Conservation (phyloP, 768 basidiomycete genomes). For the Phaffia tasmanica region DNA sequence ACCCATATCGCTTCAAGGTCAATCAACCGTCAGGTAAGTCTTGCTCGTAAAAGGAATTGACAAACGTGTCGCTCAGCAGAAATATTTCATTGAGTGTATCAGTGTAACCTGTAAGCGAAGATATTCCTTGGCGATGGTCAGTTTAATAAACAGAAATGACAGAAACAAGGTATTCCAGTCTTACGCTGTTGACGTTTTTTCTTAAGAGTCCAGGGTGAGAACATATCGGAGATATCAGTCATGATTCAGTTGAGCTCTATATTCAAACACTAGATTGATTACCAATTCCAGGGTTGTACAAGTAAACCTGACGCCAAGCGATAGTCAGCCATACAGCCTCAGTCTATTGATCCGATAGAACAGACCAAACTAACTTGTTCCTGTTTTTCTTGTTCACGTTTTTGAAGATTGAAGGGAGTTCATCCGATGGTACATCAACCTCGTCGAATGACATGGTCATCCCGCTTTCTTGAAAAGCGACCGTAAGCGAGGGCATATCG, state of each 20-base stretch:
- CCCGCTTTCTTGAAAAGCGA: conserved; percentile 55
- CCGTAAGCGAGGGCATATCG: conserved; percentile 49
- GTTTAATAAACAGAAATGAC: background rate
- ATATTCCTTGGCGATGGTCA: conserved; percentile 66
- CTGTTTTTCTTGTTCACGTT: conserved; percentile 43
- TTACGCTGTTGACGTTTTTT: conserved; percentile 20
- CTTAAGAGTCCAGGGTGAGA: conserved; percentile 17
- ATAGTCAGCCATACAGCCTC: background rate
- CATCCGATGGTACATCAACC: conserved; percentile 46
- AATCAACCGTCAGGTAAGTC: background rate
- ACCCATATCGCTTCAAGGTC: background rate
- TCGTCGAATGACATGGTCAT: conserved; percentile 62
- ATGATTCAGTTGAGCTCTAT: background rate
- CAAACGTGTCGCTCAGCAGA: conserved; percentile 66
- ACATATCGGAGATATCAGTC: background rate
- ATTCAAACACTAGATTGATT: background rate
- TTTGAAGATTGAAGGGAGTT: conserved; percentile 59
- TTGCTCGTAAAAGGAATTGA: background rate
- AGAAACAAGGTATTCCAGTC: too few species aligned
- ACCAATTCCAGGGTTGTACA: background rate
- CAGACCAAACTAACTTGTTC: background rate
- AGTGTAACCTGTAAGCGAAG: conserved; percentile 54
- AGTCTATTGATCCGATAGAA: too few species aligned
- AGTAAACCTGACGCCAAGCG: too few species aligned
- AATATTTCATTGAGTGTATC: conserved; percentile 84